Conservation (phyloP, 352 stramenopile genomes). For the Pythium vanterpoolii region DNA sequence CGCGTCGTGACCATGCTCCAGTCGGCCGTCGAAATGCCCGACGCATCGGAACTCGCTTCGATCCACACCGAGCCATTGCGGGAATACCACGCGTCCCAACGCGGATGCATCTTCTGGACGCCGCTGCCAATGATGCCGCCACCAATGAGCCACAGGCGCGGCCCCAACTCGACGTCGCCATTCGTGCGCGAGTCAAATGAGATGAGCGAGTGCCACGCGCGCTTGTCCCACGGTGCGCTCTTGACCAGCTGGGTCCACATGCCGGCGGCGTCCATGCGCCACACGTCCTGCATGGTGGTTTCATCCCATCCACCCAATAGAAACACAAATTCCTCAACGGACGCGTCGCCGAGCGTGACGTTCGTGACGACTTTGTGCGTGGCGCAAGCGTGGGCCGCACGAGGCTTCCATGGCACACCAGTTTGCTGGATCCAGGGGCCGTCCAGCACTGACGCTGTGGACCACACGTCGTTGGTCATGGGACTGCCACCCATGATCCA, state of each 20-base stretch:
- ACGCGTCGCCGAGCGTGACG: conserved; percentile 46
- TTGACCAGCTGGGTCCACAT: conserved; percentile 37
- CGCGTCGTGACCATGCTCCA: conserved; percentile 64
- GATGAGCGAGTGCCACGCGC: conserved; percentile 73
- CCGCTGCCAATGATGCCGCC: conserved; percentile 71
- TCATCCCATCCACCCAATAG: conserved; percentile 68
- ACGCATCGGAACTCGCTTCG: conserved; percentile 56
- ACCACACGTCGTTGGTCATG: conserved; percentile 82
- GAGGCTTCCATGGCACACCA: conserved; percentile 45
- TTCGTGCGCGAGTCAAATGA: conserved; percentile 70
- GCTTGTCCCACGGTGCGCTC: conserved; percentile 51
- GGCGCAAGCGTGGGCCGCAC: conserved; percentile 58
- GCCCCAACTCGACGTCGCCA: conserved; percentile 54
- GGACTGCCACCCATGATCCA: conserved; percentile 76
- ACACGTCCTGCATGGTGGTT: conserved; percentile 66
- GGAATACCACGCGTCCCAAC: conserved; percentile 70
- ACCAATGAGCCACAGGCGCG: conserved; percentile 70
- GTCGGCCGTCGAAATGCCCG: conserved; percentile 66
- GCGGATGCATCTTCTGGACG: conserved; percentile 68
- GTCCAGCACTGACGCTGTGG: conserved; percentile 50
- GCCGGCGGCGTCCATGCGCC: conserved; percentile 46
- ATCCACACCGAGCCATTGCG: conserved; percentile 59
- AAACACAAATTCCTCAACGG: conserved; percentile 49
- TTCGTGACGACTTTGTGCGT: conserved; percentile 52
- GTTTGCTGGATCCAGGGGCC: conserved; percentile 48